Percentiles rank a stretch among this genome's conserved stretches.
phyloP scores from a whole-genome alignment of 805 yeast genomes.

The Vanderwaltozyma verrucispora region DNA sequence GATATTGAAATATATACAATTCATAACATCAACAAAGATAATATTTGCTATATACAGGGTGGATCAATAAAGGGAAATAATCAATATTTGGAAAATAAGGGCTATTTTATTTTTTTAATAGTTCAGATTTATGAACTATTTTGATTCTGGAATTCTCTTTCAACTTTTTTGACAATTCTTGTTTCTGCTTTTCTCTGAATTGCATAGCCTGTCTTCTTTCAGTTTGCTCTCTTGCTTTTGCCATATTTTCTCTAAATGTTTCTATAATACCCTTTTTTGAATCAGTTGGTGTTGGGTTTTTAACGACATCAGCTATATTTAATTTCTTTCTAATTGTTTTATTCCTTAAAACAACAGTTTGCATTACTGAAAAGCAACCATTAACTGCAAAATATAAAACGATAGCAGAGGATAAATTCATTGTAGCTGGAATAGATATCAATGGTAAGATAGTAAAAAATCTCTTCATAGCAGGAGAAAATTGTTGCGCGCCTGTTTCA shows the following conservation, averaged over 20 bases:
- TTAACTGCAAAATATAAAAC: slow-evolving; percentile 79
- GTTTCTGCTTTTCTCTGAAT: slow-evolving; percentile 27
- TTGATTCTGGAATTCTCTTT: slow-evolving; percentile 22
- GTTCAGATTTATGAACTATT: slow-evolving; percentile 21
- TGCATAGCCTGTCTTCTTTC: slow-evolving; percentile 30
- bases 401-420: slow-evolving; percentile 76
- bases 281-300: slow-evolving; percentile 32
- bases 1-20: not conserved
- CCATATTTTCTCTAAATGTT: slow-evolving; percentile 32
- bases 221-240: slow-evolving; percentile 32
- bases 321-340: slow-evolving; percentile 44
- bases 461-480: slow-evolving; percentile 57
- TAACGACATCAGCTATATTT: slow-evolving; percentile 52
- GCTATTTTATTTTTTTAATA: slow-evolving; percentile 9
- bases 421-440: slow-evolving; percentile 78
- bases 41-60: not conserved
- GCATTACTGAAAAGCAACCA: slow-evolving; percentile 63
- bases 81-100: too few relatives aligned
- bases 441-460: slow-evolving; percentile 67
- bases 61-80: too few relatives aligned
- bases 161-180: slow-evolving; percentile 25
- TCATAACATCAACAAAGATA: not conserved
- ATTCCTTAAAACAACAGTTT: slow-evolving; percentile 56
- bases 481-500: slow-evolving; percentile 70
- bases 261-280: slow-evolving; percentile 28